Conservation (phyloP, 2,329 filamentous ascomycete genomes). For the Fusarium pseudograminearum region DNA sequence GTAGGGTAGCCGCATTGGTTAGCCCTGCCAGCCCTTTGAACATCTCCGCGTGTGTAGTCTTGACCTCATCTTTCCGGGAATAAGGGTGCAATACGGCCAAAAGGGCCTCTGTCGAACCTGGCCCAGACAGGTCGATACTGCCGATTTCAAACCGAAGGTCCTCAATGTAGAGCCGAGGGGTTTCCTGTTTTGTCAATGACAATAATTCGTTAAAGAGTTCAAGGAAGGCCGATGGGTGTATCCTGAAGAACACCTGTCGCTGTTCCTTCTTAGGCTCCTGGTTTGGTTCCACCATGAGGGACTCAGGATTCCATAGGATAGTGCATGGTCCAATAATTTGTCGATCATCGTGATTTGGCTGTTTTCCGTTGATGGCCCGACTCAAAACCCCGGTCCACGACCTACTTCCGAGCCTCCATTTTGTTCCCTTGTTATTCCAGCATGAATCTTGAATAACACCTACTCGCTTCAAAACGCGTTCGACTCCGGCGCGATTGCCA, state of each 20-base stretch:
- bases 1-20: constrained; percentile 76
- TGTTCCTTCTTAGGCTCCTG: constrained; percentile 44
- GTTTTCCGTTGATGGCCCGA: constrained; percentile 65
- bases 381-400: constrained; percentile 64
- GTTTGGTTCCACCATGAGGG: constrained; percentile 45
- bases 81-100: constrained; percentile 73
- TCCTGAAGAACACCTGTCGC: constrained; percentile 72
- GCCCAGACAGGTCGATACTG: constrained; percentile 69
- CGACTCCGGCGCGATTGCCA: constrained; percentile 73
- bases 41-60: constrained; percentile 57
- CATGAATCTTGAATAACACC: constrained; percentile 70
- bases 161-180: constrained; percentile 71
- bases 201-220: constrained; percentile 75
- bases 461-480: constrained; percentile 73
- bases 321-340: constrained; percentile 78
- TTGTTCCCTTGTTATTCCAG: constrained; percentile 73
- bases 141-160: constrained; percentile 77
- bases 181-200: constrained; percentile 68
- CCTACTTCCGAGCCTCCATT: constrained; percentile 72
- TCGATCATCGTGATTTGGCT: constrained; percentile 40
- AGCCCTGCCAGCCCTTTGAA: constrained; percentile 68
- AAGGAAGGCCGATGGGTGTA: constrained; percentile 85
- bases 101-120: constrained; percentile 83
- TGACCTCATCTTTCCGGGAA: constrained; percentile 47
- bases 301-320: constrained; percentile 77